Evolutionary conservation across 257 asterid genomes (phyloP).

Genomic region (Galeopsis tetrahit): DNA sequence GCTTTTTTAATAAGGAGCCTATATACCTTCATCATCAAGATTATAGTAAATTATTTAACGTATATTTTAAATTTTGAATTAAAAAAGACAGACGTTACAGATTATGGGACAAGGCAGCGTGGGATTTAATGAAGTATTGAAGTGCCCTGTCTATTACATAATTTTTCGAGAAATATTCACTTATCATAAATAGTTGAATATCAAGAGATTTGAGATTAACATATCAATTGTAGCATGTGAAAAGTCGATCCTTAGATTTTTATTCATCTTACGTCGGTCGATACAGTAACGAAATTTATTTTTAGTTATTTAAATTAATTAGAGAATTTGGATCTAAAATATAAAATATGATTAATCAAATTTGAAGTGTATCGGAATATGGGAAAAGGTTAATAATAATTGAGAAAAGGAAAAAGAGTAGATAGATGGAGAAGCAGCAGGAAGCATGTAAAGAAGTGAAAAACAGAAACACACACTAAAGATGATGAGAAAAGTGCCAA

Average conservation of each 20-base stretch:
- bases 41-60: neutral
- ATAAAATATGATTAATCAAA: too few relatives aligned
- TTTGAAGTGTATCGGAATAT: too few relatives aligned
- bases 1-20: conserved; percentile 25
- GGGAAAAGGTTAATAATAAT: neutral
- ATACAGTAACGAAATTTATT: too few relatives aligned
- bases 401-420: conserved; percentile 21
- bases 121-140: neutral
- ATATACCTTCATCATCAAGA: conserved; percentile 23
- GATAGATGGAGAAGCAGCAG: neutral
- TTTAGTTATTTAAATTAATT: too few relatives aligned
- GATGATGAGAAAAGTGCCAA: conserved; percentile 26
- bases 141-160: neutral
- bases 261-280: too few relatives aligned
- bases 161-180: too few relatives aligned
- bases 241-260: too few relatives aligned
- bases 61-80: conserved; percentile 28
- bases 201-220: too few relatives aligned
- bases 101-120: conserved; percentile 21
- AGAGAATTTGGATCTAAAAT: too few relatives aligned
- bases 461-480: neutral
- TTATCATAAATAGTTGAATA: too few relatives aligned
- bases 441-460: conserved; percentile 33
- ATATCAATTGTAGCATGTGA: too few relatives aligned
- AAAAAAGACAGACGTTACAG: neutral